A percentile compares a stretch with the other conserved stretches of the same genome.
Evolutionary conservation across 2,329 filamentous ascomycete species (phyloP).

Genomic region (Neopestalotiopsis sp.): DNA sequence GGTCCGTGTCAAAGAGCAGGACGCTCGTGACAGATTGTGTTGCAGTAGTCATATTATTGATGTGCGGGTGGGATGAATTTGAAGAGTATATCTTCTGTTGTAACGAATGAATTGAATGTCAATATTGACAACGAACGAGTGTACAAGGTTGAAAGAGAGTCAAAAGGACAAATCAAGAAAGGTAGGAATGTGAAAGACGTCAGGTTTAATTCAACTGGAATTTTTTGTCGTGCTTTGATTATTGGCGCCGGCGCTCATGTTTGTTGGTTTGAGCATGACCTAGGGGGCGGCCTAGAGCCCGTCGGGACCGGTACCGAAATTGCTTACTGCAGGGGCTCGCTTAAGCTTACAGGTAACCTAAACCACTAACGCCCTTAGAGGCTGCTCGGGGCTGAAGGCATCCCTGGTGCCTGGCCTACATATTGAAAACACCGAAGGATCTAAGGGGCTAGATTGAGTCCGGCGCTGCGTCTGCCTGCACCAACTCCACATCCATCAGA

Average conservation of each 20-base stretch:
- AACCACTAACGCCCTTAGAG: neutral
- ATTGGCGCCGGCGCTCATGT: neutral
- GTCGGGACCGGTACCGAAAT: neutral
- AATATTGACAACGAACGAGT: neutral
- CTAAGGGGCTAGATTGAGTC: neutral
- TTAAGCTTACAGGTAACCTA: neutral
- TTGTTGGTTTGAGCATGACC: neutral
- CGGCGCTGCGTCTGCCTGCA: neutral
- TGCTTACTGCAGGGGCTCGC: neutral
- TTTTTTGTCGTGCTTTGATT: neutral
- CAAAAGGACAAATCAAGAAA: neutral
- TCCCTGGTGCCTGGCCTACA: neutral
- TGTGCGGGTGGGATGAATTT: neutral
- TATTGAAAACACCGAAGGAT: too few relatives aligned
- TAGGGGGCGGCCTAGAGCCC: neutral
- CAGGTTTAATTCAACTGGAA: neutral
- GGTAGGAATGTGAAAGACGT: neutral
- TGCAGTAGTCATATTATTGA: constrained; percentile 1
- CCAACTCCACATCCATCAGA: neutral
- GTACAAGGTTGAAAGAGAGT: neutral
- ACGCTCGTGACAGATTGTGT: constrained; percentile 12
- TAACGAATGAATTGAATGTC: neutral
- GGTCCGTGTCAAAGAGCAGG: constrained; percentile 10
- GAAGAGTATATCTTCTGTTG: neutral
- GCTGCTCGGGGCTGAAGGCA: neutral